Evolutionary conservation across 108 stramenopile genomes (phyloP).

Genomic region (Cyclotella choctawhatcheeana): DNA sequence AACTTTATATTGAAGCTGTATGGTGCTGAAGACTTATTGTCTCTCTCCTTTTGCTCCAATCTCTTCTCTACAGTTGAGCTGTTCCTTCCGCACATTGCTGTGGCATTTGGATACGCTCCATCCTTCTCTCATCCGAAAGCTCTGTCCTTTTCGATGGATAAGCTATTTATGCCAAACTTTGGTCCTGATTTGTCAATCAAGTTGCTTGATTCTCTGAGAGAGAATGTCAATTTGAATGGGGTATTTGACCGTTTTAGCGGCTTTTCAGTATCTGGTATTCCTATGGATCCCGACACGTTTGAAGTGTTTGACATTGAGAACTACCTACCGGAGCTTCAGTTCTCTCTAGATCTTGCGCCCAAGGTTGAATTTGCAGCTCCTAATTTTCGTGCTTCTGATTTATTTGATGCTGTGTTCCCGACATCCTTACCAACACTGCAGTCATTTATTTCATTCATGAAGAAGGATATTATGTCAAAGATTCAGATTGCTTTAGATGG

Average conservation of each 20-base stretch:
- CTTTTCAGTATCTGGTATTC: neutral
- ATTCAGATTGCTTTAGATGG: constrained; percentile 4
- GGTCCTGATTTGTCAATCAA: neutral
- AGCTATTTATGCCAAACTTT: constrained; percentile 22
- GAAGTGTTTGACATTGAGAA: constrained; percentile 33
- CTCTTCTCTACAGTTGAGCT: too few relatives aligned
- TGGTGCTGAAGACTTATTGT: too few relatives aligned
- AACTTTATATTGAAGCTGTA: too few relatives aligned
- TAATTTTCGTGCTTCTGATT: constrained; percentile 11
- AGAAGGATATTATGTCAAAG: constrained; percentile 15
- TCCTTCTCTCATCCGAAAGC: constrained; percentile 2
- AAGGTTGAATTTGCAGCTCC: constrained; percentile 20
- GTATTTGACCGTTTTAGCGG: neutral
- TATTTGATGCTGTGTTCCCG: constrained; percentile 25
- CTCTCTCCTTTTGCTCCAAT: too few relatives aligned
- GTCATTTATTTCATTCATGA: constrained; percentile 10
- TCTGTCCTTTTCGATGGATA: constrained; percentile 19
- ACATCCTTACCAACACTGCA: neutral
- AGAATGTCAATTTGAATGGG: neutral
- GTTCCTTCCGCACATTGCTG: constrained; percentile 30
- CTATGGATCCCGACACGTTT: constrained; percentile 15
- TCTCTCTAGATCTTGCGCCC: constrained; percentile 14
- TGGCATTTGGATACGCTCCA: constrained; percentile 23
- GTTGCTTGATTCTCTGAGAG: neutral
- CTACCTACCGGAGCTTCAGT: constrained; percentile 25